Conservation (phyloP, 352 stramenopile genomes). For the Phytophthora litchii region DNA sequence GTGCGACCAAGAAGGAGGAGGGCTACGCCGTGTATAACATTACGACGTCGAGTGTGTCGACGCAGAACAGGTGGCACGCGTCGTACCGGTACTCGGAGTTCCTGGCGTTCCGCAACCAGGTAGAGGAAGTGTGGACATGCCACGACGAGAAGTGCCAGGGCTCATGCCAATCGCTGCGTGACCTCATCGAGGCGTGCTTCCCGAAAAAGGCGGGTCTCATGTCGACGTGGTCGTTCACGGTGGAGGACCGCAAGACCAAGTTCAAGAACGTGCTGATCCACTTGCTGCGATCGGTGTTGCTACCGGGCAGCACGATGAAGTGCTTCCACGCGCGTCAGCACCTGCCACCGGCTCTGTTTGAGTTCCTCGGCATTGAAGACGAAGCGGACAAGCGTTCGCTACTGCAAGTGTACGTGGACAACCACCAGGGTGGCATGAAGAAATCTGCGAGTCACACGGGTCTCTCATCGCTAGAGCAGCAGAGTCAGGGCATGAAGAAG, state of each 20-base stretch:
- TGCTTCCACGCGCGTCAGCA: constrained; percentile 55
- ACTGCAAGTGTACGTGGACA: constrained; percentile 77
- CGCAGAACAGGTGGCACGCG: constrained; percentile 56
- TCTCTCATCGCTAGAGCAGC: constrained; percentile 37
- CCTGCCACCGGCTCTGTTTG: constrained; percentile 55
- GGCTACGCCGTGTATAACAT: constrained; percentile 65
- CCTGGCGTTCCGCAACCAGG: constrained; percentile 57
- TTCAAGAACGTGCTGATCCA: constrained; percentile 74
- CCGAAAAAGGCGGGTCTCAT: constrained; percentile 57
- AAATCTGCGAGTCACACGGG: constrained; percentile 40
- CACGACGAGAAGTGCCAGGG: constrained; percentile 58
- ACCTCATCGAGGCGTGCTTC: constrained; percentile 66
- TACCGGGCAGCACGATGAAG: constrained; percentile 74
- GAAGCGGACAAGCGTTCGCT: constrained; percentile 63
- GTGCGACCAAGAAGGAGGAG: constrained; percentile 47
- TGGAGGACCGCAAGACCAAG: constrained; percentile 61
- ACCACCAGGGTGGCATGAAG: constrained; percentile 47
- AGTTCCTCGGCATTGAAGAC: constrained; percentile 64
- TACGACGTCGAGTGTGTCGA: constrained; percentile 54
- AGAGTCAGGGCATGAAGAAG: constrained; percentile 18
- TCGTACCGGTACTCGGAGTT: constrained; percentile 78
- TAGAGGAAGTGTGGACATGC: constrained; percentile 67
- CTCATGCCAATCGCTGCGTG: constrained; percentile 72
- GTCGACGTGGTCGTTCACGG: constrained; percentile 49
- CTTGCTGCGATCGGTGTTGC: constrained; percentile 64